Base-by-base conservation (phyloP, 176 grass and related monocot species). In the Hordeum marinum region DNA sequence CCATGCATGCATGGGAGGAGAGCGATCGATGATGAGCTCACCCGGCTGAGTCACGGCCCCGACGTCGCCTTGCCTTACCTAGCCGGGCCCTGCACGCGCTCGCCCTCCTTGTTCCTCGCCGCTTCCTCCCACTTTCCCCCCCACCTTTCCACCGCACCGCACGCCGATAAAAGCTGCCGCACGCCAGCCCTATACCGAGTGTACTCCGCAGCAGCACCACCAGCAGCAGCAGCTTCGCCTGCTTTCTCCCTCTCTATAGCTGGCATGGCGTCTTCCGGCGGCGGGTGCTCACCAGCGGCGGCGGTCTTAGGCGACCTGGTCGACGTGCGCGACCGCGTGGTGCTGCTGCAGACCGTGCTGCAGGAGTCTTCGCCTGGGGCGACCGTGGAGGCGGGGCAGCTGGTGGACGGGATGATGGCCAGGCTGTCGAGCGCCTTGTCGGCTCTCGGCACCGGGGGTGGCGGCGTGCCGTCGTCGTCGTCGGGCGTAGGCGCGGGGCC, bases 161-260 rank as follows among this genome's bases (percentile, higher is more conserved):
- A 17, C 78, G 40, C 84, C 84, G 52, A 90, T 90, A 90, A 87
- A 87, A 80, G 80, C 89, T 25, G 52, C 58, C 32, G 60, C 43
- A 17, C 68, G 71, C 85, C 6, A 48, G 14, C 46, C 13, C 4
- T 48, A 63, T 26, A 34, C 21, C 32, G 18, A 63, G 21, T 54
- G 15, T 18, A 71, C 74, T 36, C 83, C 57, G 83, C 31, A 41
- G 34, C 8, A 11, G 20, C 32, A 45, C 35, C 84, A 25, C n/a
- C 76, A 20, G 8, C 9, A 62, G 11, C 25, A 78, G 42, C 26
- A 31, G 25, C 12, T 31, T 57, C 35, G n/a, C 48, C 0, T 39
- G n/a, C 79, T 67, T 29, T 7, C n/a, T n/a, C n/a, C n/a, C 20
- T 15, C 48, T n/a, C n/a, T n/a, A n/a, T 6, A 2, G 11, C 5